Evolutionary conservation across 441 rosid genomes (phyloP).

Genomic region (Pelargonium cotyledonis): DNA sequence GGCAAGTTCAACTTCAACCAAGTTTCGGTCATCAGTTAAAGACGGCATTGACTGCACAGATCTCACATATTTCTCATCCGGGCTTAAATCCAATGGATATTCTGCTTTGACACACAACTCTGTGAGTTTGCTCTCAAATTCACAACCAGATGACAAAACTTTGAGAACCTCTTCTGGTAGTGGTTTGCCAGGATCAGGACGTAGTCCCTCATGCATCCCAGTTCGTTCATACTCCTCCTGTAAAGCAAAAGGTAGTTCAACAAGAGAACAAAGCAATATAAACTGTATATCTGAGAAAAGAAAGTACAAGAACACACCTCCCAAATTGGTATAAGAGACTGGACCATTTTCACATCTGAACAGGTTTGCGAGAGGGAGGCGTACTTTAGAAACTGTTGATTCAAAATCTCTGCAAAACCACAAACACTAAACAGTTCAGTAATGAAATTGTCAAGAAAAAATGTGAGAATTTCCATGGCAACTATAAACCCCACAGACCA

Average conservation of each 20-base stretch:
- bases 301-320: slow-evolving; percentile 50
- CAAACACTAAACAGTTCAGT: slow-evolving; percentile 18
- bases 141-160: slow-evolving; percentile 48
- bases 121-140: slow-evolving; percentile 41
- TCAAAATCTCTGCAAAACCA: slow-evolving; percentile 63
- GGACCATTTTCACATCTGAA: slow-evolving; percentile 85
- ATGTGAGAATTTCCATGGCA: neutral
- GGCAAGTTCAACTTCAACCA: slow-evolving; percentile 29
- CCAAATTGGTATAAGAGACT: slow-evolving; percentile 95
- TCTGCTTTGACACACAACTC: slow-evolving; percentile 39
- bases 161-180: slow-evolving; percentile 61
- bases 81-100: slow-evolving; percentile 18
- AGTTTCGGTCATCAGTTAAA: slow-evolving; percentile 25
- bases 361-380: slow-evolving; percentile 69
- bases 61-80: slow-evolving; percentile 26
- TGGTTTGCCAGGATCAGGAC: slow-evolving; percentile 74
- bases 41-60: slow-evolving; percentile 26
- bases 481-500: slow-evolving; percentile 41
- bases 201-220: slow-evolving; percentile 47
- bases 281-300: slow-evolving; percentile 2
- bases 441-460: slow-evolving; percentile 15
- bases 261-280: slow-evolving; percentile 17
- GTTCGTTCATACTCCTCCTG: slow-evolving; percentile 89
- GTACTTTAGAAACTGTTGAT: slow-evolving; percentile 57
- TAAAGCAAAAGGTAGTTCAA: slow-evolving; percentile 21